These are phyloP conservation scores for Volvox reticuliferus DNA, from an alignment of 139 green algal genomes.

Conservation along the genomic window DNA sequence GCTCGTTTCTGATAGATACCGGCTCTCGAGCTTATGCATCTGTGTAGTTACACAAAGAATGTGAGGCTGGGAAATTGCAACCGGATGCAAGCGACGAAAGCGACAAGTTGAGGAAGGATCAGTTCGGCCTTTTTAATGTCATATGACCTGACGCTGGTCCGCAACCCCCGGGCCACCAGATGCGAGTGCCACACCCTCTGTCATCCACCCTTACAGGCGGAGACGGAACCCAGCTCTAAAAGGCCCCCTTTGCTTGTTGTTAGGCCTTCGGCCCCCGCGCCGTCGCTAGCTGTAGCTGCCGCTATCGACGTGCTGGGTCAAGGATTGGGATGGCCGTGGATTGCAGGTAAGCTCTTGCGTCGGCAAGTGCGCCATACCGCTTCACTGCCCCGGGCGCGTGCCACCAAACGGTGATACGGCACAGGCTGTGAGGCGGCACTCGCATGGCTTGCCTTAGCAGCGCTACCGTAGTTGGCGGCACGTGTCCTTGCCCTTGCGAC, in stretches of 20 bases:
- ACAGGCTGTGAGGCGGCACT: no score
- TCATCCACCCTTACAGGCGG: neutral
- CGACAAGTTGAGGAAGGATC: neutral
- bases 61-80: no score
- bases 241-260: neutral
- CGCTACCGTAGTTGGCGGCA: neutral
- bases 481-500: conserved; percentile 48
- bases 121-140: conserved; percentile 50
- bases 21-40: no score
- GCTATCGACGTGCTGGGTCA: neutral
- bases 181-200: neutral
- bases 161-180: neutral
- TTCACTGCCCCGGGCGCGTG: no score
- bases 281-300: conserved; percentile 24
- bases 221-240: neutral
- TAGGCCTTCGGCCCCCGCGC: neutral
- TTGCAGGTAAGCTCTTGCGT: no score
- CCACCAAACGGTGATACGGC: no score
- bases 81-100: no score
- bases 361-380: no score
- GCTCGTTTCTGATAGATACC: no score
- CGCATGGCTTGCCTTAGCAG: no score
- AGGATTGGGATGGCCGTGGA: neutral
- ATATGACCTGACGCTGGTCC: neutral
- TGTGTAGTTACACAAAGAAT: no score